These are phyloP conservation scores for Pestalotiopsis sp. DNA, from an alignment of 2,329 filamentous ascomycete genomes.

Conservation along the genomic window DNA sequence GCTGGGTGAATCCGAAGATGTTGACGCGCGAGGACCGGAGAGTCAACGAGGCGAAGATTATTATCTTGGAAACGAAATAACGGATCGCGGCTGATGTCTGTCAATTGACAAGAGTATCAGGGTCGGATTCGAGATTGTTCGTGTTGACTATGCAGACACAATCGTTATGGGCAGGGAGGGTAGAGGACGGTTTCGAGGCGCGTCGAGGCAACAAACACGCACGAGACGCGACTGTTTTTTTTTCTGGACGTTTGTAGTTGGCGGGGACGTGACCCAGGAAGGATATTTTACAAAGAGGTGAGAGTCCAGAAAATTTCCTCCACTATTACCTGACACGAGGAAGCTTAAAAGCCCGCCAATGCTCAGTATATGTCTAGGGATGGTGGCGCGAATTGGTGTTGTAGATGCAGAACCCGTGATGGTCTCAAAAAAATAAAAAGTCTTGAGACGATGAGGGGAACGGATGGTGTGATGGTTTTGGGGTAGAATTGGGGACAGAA, in stretches of 20 bases:
- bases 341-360: constrained; percentile 13
- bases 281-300: background rate
- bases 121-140: background rate
- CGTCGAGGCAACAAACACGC: constrained; percentile 6
- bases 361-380: background rate
- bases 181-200: background rate
- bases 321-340: constrained; percentile 15
- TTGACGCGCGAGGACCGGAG: background rate
- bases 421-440: constrained; percentile 23
- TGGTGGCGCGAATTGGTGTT: constrained; percentile 21
- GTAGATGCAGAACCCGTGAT: constrained; percentile 19
- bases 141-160: background rate
- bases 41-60: background rate
- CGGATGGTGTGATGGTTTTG: constrained; percentile 24
- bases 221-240: constrained; percentile 9
- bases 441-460: constrained; percentile 30
- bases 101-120: background rate
- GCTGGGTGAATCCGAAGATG: constrained; percentile 15
- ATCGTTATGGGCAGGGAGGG: background rate
- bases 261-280: background rate
- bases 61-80: background rate
- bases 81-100: background rate
- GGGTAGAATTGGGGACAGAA: constrained; percentile 35
- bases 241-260: background rate
- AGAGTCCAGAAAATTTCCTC: constrained; percentile 14